phyloP scores from a whole-genome alignment of 495 filamentous ascomycete species.

The Lophiostoma macrostomum region DNA sequence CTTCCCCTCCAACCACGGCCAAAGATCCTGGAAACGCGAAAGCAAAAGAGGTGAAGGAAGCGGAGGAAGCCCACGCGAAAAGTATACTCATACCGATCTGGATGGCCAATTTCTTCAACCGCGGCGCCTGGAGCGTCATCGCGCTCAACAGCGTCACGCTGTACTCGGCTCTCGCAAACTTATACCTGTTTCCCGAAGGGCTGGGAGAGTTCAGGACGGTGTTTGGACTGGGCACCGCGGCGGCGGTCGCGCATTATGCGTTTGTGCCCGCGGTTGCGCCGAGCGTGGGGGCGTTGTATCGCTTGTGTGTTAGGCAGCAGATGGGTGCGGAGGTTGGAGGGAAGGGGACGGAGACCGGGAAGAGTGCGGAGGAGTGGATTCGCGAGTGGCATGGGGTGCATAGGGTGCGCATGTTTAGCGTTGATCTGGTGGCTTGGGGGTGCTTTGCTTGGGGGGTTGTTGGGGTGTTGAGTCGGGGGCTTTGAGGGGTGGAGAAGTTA shows the following conservation, averaged over 20 bases:
- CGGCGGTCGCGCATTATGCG: conserved; percentile 9
- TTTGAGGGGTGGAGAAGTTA: too few species aligned
- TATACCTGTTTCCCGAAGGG: conserved; percentile 1
- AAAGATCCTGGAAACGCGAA: too few species aligned
- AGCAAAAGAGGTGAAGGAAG: not conserved
- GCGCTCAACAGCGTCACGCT: conserved; percentile 3
- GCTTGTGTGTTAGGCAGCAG: conserved; percentile 2
- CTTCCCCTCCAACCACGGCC: not conserved
- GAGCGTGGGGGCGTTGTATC: conserved; percentile 4
- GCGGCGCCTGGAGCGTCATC: conserved; percentile 2
- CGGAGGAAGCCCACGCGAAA: conserved; percentile 3
- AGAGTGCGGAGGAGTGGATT: not conserved
- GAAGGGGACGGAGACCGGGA: not conserved
- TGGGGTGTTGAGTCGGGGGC: not conserved
- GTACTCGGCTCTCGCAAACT: conserved; percentile 3
- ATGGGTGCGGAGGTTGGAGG: not conserved
- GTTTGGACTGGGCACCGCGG: not conserved
- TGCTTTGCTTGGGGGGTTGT: not conserved
- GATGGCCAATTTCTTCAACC: conserved; percentile 10
- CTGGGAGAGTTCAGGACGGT: not conserved
- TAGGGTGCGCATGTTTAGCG: conserved; percentile 1
- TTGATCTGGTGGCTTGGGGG: conserved; percentile 3
- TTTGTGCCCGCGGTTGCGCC: not conserved
- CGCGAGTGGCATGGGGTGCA: conserved; percentile 6
- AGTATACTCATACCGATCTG: not conserved